These are phyloP conservation scores for Solanum infundibuliforme DNA, from an alignment of 257 asterid genomes.

Conservation along the genomic window DNA sequence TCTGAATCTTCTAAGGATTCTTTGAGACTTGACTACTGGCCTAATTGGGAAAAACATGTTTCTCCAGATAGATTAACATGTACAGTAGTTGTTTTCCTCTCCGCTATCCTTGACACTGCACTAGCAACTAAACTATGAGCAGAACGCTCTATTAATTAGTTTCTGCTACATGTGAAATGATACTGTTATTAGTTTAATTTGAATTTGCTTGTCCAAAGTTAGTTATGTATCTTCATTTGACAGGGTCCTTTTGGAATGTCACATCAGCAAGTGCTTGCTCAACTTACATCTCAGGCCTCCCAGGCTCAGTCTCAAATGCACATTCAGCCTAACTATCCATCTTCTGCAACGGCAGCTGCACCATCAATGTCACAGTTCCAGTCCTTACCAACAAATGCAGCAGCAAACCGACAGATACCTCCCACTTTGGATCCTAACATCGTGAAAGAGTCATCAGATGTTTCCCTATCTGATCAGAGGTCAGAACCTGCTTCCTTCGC, in stretches of 20 bases:
- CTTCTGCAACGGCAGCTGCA: slow-evolving; percentile 26
- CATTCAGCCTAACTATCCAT: slow-evolving; percentile 24
- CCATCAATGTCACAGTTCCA: slow-evolving; percentile 16
- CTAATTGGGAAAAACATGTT: background rate
- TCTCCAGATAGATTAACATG: background rate
- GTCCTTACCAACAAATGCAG: slow-evolving; percentile 5
- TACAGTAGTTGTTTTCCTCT: background rate
- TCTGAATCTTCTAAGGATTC: background rate
- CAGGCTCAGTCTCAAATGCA: slow-evolving; percentile 33
- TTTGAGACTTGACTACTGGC: background rate
- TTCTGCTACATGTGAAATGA: background rate
- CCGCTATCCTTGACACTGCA: background rate
- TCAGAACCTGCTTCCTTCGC: slow-evolving; percentile 23
- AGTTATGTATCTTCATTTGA: slow-evolving; percentile 8
- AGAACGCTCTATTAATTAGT: background rate
- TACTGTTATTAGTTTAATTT: background rate
- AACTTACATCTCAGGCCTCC: slow-evolving; percentile 32
- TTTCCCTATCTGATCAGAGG: slow-evolving; percentile 33
- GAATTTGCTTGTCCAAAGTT: background rate
- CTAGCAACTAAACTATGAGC: background rate
- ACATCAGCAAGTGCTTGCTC: slow-evolving; percentile 50
- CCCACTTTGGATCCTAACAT: slow-evolving; percentile 9
- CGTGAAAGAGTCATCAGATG: slow-evolving; percentile 24
- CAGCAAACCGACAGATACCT: slow-evolving; percentile 20
- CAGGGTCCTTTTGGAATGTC: slow-evolving; percentile 47